These are phyloP conservation scores for Lentinus polychrous DNA, from an alignment of 1,284 basidiomycete genomes.

Conservation along the genomic window DNA sequence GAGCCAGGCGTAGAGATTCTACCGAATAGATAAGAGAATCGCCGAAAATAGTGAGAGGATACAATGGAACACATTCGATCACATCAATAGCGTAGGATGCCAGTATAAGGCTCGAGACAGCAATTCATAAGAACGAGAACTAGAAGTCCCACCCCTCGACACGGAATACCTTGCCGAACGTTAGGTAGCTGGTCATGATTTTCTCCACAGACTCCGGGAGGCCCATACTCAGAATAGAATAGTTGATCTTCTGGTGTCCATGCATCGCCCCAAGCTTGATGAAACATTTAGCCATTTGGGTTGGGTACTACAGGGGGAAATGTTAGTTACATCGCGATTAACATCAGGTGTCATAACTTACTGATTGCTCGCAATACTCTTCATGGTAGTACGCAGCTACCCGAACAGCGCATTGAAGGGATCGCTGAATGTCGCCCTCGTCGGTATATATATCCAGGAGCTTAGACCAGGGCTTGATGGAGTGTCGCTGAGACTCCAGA, in stretches of 20 bases:
- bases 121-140: conserved; percentile 7
- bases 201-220: conserved; percentile 79
- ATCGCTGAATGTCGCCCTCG: conserved; percentile 86
- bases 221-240: conserved; percentile 91
- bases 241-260: conserved; percentile 91
- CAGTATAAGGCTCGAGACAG: not conserved
- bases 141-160: conserved; percentile 77
- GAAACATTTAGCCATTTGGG: conserved; percentile 81
- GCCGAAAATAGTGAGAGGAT: no score
- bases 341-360: conserved; percentile 29
- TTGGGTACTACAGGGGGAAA: conserved; percentile 63
- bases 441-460: conserved; percentile 93
- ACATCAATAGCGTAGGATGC: not conserved
- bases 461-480: conserved; percentile 87
- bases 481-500: conserved; percentile 82
- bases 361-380: conserved; percentile 79
- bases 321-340: not conserved
- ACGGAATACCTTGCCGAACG: conserved; percentile 77
- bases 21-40: no score
- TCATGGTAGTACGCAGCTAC: conserved; percentile 90
- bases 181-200: conserved; percentile 80
- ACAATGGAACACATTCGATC: not conserved
- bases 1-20: no score
- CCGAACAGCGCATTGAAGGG: conserved; percentile 86
- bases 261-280: conserved; percentile 91